Evolutionary conservation across 2,329 filamentous ascomycete genomes (phyloP).

Genomic region (Calonectria crousiana): DNA sequence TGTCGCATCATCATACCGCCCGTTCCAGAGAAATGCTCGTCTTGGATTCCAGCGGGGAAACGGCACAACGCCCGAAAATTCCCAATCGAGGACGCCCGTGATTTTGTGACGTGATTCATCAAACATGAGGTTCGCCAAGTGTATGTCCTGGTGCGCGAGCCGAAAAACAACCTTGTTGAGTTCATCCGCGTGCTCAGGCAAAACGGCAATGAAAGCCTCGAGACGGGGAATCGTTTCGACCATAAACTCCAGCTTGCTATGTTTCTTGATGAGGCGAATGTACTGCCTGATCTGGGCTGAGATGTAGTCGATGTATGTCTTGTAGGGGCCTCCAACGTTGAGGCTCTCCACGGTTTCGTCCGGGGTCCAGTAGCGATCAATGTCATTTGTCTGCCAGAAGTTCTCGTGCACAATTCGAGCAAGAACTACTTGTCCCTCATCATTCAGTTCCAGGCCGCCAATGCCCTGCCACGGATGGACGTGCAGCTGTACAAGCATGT

Average conservation of each 20-base stretch:
- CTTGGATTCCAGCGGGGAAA: constrained; percentile 50
- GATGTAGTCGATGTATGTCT: constrained; percentile 44
- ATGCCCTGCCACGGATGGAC: constrained; percentile 6
- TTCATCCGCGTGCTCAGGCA: constrained; percentile 28
- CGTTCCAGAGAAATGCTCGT: constrained; percentile 52
- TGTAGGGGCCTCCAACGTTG: constrained; percentile 45
- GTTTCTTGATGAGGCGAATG: not conserved
- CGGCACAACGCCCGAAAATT: constrained; percentile 52
- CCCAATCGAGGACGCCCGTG: constrained; percentile 37
- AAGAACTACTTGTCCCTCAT: not conserved
- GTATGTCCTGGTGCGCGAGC: constrained; percentile 53
- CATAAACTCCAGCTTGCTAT: constrained; percentile 26
- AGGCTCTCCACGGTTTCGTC: constrained; percentile 40
- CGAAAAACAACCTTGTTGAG: constrained; percentile 26
- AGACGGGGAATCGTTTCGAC: constrained; percentile 46
- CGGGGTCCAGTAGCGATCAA: constrained; percentile 1
- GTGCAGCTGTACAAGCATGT: constrained; percentile 45
- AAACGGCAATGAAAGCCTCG: constrained; percentile 33
- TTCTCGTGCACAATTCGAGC: constrained; percentile 7
- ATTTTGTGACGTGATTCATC: constrained; percentile 42
- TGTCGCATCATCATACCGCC: not conserved
- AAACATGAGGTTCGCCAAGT: constrained; percentile 53
- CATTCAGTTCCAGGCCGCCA: constrained; percentile 9
- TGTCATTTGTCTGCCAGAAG: constrained; percentile 2
- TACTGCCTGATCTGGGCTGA: constrained; percentile 7